A percentile compares a stretch with the other conserved stretches of the same genome.
These are phyloP conservation scores for Colletotrichum incanum DNA, from an alignment of 2,329 filamentous ascomycete species.

Conservation along the genomic window DNA sequence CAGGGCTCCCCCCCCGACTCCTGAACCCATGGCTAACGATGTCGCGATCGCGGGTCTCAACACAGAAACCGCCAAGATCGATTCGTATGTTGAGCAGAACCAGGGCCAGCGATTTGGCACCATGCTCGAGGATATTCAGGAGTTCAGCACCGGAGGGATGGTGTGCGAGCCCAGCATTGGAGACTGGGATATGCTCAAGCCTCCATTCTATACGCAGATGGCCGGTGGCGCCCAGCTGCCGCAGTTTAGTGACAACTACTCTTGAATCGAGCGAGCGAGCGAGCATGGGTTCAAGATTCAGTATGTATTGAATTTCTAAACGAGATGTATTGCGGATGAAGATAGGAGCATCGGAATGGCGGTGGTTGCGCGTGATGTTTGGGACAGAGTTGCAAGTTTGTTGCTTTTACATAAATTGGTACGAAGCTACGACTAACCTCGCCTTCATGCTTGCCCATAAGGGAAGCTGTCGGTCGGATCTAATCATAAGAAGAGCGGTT, in stretches of 20 bases:
- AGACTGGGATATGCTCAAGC: slow-evolving; percentile 23
- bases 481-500: slow-evolving; percentile 6
- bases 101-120: slow-evolving; percentile 36
- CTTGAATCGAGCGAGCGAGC: slow-evolving; percentile 9
- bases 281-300: background rate
- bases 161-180: slow-evolving; percentile 28
- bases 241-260: slow-evolving; percentile 26
- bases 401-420: slow-evolving; percentile 1
- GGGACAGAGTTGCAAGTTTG: background rate
- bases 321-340: background rate
- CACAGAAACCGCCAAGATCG: slow-evolving; percentile 24
- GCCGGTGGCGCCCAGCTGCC: slow-evolving; percentile 22
- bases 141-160: slow-evolving; percentile 36
- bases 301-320: background rate
- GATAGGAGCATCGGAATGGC: background rate
- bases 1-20: slow-evolving; percentile 11
- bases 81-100: slow-evolving; percentile 35
- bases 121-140: slow-evolving; percentile 32
- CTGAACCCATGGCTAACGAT: slow-evolving; percentile 12
- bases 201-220: slow-evolving; percentile 33
- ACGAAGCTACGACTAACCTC: slow-evolving; percentile 24
- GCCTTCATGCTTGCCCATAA: background rate
- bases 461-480: background rate
- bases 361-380: background rate
- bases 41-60: background rate